These are phyloP conservation scores for Saccharomyces hybrid DNA, from an alignment of 1,139 yeast species.

Conservation along the genomic window DNA sequence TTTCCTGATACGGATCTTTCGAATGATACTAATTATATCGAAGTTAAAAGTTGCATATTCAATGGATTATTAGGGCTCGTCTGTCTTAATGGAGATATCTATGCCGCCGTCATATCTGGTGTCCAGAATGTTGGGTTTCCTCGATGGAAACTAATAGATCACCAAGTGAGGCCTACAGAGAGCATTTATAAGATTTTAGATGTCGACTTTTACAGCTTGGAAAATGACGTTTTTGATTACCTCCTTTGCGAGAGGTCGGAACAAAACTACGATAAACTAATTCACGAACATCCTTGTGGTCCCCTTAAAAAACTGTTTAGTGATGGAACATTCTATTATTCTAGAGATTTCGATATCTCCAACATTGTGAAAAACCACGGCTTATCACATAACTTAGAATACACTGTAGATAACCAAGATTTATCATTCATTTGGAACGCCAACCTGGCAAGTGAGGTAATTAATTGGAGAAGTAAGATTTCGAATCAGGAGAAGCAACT, in stretches of 20 bases:
- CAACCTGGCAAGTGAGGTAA: conserved; percentile 49
- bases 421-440: conserved; percentile 60
- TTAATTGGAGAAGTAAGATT: conserved; percentile 52
- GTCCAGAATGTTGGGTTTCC: conserved; percentile 56
- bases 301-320: conserved; percentile 50
- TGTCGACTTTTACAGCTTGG: conserved; percentile 58
- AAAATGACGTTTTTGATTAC: conserved; percentile 48
- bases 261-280: conserved; percentile 33
- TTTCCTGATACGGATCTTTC: conserved; percentile 15
- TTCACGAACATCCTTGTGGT: conserved; percentile 50
- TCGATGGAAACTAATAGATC: conserved; percentile 28
- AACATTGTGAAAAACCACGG: conserved; percentile 54
- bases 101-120: conserved; percentile 51
- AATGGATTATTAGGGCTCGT: conserved; percentile 58
- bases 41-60: conserved; percentile 28
- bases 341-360: conserved; percentile 58
- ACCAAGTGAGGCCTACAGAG: conserved; percentile 37
- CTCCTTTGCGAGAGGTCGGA: conserved; percentile 28
- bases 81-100: conserved; percentile 46
- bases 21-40: conserved; percentile 15
- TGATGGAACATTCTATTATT: conserved; percentile 60
- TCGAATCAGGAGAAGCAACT: conserved; percentile 41
- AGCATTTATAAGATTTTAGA: conserved; percentile 45
- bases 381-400: conserved; percentile 35
- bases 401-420: conserved; percentile 40